Percentiles rank a stretch among this genome's conserved stretches.
Conservation (phyloP, 2,329 filamentous ascomycete genomes). For the Arthrobotrys iridis region DNA sequence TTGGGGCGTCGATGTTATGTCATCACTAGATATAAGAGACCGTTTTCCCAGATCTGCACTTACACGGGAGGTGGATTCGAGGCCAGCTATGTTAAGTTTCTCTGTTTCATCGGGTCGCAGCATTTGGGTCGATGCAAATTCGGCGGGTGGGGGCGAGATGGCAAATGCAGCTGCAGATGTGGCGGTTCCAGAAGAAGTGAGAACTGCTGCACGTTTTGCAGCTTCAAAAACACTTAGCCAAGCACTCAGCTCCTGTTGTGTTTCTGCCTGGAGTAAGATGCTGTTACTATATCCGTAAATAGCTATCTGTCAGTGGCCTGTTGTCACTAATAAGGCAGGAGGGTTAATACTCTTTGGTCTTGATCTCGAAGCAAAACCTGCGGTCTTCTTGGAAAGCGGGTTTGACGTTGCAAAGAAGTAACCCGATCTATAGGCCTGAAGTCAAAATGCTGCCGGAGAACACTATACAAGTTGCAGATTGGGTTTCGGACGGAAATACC, state of each 20-base stretch:
- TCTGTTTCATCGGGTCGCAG: slow-evolving; percentile 65
- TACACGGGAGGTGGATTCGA: slow-evolving; percentile 52
- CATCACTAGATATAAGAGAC: slow-evolving; percentile 72
- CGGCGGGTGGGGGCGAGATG: slow-evolving; percentile 83
- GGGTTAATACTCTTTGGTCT: slow-evolving; percentile 81
- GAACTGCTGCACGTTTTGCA: slow-evolving; percentile 90
- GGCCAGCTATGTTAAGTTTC: slow-evolving; percentile 69
- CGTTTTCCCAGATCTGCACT: slow-evolving; percentile 71
- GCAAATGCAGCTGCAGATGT: slow-evolving; percentile 87
- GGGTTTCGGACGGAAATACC: slow-evolving; percentile 4
- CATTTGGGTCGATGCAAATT: slow-evolving; percentile 83
- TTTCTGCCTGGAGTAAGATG: slow-evolving; percentile 90
- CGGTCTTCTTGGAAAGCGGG: slow-evolving; percentile 92
- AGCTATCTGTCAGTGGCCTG: not conserved
- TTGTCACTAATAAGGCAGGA: not conserved
- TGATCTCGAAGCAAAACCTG: slow-evolving; percentile 97
- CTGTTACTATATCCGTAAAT: slow-evolving; percentile 63
- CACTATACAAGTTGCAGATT: not conserved
- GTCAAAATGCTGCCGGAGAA: not conserved
- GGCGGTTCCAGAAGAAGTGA: slow-evolving; percentile 67
- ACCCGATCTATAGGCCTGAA: slow-evolving; percentile 71
- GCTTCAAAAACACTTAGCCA: slow-evolving; percentile 95
- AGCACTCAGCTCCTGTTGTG: slow-evolving; percentile 87
- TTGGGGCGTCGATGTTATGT: slow-evolving; percentile 69
- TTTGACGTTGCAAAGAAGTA: slow-evolving; percentile 90